A percentile compares a stretch with the other conserved stretches of the same genome.
Evolutionary conservation across 2,329 filamentous ascomycete genomes (phyloP).

Genomic region (Ascochyta koolunga): DNA sequence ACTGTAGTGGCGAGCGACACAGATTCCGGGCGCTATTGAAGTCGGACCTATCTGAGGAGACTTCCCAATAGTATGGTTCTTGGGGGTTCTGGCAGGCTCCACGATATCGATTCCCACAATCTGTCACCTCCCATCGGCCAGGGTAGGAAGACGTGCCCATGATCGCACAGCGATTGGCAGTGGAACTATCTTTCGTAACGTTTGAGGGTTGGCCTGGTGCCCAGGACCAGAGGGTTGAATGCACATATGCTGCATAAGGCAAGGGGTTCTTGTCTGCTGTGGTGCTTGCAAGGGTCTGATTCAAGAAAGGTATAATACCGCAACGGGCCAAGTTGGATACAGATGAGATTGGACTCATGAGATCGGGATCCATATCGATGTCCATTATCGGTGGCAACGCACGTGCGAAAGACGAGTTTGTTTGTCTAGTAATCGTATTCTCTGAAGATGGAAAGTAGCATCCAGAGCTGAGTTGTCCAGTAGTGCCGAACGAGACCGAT

Average conservation of each 20-base stretch:
- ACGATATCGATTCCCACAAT: slow-evolving; percentile 59
- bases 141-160: slow-evolving; percentile 53
- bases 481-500: slow-evolving; percentile 41
- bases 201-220: slow-evolving; percentile 61
- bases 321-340: slow-evolving; percentile 58
- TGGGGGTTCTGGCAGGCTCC: slow-evolving; percentile 62
- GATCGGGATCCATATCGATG: slow-evolving; percentile 30
- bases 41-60: slow-evolving; percentile 52
- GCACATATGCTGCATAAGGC: slow-evolving; percentile 59
- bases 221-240: slow-evolving; percentile 66
- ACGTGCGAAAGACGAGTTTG: slow-evolving; percentile 56
- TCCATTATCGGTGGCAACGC: slow-evolving; percentile 25
- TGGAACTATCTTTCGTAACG: slow-evolving; percentile 40
- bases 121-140: slow-evolving; percentile 64
- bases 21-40: slow-evolving; percentile 53
- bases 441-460: slow-evolving; percentile 60
- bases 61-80: slow-evolving; percentile 64
- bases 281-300: slow-evolving; percentile 58
- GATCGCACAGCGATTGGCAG: slow-evolving; percentile 60
- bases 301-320: slow-evolving; percentile 66
- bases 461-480: slow-evolving; percentile 55
- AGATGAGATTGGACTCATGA: slow-evolving; percentile 29
- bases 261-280: slow-evolving; percentile 57
- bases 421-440: slow-evolving; percentile 50
- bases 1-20: slow-evolving; percentile 59